Evolutionary conservation across 768 basidiomycete genomes (phyloP).

Genomic region (Tulasnella sp.): DNA sequence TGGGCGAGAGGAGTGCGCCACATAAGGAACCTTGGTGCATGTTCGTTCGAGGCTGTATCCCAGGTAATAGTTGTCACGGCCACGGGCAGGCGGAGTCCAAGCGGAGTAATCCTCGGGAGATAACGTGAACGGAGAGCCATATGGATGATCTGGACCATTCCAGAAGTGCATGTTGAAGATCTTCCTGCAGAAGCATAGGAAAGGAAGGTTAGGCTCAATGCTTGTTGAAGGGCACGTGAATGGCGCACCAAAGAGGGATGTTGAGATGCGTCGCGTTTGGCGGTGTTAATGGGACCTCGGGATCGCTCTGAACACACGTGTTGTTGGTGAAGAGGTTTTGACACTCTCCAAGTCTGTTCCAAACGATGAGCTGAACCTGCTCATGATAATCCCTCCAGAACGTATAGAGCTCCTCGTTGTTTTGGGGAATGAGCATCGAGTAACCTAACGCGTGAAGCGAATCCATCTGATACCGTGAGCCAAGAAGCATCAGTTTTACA

Average conservation of each 20-base stretch:
- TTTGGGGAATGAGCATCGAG: not conserved
- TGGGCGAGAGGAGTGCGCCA: not conserved
- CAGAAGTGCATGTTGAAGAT: conserved; percentile 6
- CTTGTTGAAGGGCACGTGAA: too few species aligned
- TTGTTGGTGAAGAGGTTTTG: too few species aligned
- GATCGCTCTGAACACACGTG: not conserved
- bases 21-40: conserved; percentile 2
- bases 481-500: too few species aligned
- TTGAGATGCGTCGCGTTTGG: not conserved
- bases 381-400: conserved; percentile 2
- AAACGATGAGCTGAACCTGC: conserved; percentile 1
- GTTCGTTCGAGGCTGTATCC: conserved; percentile 15
- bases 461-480: conserved; percentile 6
- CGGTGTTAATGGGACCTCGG: not conserved
- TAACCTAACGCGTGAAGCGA: not conserved
- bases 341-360: not conserved
- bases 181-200: conserved; percentile 6
- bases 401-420: not conserved
- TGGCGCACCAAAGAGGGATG: not conserved
- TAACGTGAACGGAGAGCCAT: conserved; percentile 4
- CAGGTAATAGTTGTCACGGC: conserved; percentile 4
- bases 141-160: not conserved
- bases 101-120: conserved; percentile 6
- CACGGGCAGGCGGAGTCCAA: not conserved
- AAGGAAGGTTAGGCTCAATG: not conserved